phyloP scores from a whole-genome alignment of 495 filamentous ascomycete genomes.

The Cairneyella variabilis region DNA sequence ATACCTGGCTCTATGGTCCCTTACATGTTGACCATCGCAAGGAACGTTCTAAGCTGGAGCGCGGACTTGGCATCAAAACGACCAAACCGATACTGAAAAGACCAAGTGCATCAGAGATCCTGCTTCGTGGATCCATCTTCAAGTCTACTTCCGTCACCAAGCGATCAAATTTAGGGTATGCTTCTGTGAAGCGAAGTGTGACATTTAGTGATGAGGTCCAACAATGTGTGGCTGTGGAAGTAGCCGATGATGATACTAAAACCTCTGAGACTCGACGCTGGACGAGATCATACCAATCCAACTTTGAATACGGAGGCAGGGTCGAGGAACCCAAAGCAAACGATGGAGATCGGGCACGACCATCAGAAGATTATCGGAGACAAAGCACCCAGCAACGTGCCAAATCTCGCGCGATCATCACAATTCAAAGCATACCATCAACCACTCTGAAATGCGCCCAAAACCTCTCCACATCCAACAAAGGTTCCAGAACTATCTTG shows the following conservation, averaged over 20 bases:
- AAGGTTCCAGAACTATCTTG: not conserved
- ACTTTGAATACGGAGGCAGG: not conserved
- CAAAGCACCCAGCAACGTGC: not conserved
- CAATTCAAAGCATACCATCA: not conserved
- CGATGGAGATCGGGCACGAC: not conserved
- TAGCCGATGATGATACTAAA: not conserved
- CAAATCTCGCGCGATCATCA: not conserved
- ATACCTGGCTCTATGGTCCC: conserved; percentile 95
- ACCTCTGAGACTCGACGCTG: not conserved
- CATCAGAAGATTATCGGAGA: not conserved
- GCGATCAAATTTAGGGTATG: conserved; percentile 46
- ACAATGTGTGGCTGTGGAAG: conserved; percentile 87
- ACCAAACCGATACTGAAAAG: conserved; percentile 93
- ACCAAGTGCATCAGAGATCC: conserved; percentile 86
- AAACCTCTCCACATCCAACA: not conserved
- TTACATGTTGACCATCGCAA: conserved; percentile 51
- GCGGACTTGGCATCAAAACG: conserved; percentile 65
- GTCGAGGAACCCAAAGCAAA: not conserved
- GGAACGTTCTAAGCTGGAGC: conserved; percentile 59
- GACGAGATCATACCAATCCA: not conserved
- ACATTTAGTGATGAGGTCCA: conserved; percentile 86
- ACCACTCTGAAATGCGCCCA: not conserved
- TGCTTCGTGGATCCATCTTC: conserved; percentile 82
- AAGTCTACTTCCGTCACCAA: conserved; percentile 49
- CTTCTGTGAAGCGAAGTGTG: conserved; percentile 45